Conservation (phyloP, 495 filamentous ascomycete genomes). For the Aspergillus nanangensis region DNA sequence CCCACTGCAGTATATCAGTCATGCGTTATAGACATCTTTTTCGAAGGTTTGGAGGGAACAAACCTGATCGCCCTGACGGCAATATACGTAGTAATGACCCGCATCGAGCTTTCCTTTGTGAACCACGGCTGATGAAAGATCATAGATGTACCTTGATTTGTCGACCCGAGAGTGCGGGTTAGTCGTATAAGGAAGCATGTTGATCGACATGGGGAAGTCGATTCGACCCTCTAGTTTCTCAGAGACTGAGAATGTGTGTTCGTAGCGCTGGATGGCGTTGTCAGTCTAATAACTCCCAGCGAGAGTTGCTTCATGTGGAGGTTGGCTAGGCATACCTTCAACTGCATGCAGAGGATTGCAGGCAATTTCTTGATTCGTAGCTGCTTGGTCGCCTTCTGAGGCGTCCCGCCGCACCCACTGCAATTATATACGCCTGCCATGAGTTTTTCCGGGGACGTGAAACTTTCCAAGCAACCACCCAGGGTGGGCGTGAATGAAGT, state of each 20-base stretch:
- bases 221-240: conserved; percentile 80
- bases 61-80: conserved; percentile 70
- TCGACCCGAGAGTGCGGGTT: conserved; percentile 41
- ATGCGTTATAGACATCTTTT: not conserved
- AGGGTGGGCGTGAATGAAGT: conserved; percentile 51
- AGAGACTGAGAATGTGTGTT: conserved; percentile 61
- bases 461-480: conserved; percentile 75
- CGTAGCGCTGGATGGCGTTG: conserved; percentile 61
- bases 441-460: conserved; percentile 64
- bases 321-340: conserved; percentile 86
- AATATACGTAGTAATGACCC: conserved; percentile 88
- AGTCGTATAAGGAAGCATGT: conserved; percentile 83
- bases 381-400: conserved; percentile 71
- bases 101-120: conserved; percentile 82
- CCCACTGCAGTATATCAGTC: conserved; percentile 58
- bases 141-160: conserved; percentile 63
- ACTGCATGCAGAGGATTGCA: conserved; percentile 82
- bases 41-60: conserved; percentile 15
- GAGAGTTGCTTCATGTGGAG: no score
- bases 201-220: conserved; percentile 77
- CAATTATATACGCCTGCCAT: conserved; percentile 78
- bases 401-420: conserved; percentile 63
- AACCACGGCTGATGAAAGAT: conserved; percentile 78
- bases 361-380: conserved; percentile 75
- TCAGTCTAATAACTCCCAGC: no score